Conservation (phyloP, 1,139 yeast species). For the Blastobotrys elegans region DNA sequence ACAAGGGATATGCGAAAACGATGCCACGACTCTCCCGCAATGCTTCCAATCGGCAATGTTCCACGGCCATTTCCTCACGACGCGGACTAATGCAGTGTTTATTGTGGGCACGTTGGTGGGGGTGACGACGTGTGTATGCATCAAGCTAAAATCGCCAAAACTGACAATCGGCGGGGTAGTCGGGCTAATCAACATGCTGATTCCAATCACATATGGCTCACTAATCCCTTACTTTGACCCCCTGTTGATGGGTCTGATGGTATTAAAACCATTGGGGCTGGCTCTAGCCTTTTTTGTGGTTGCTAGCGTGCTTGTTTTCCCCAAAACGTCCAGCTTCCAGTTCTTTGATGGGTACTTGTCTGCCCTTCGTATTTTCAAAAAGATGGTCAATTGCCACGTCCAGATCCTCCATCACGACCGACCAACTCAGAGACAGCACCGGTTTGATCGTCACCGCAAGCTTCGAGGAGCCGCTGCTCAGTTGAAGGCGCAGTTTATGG, state of each 20-base stretch:
- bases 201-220: conserved; percentile 19
- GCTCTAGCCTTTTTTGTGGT: conserved; percentile 23
- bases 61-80: conserved; percentile 25
- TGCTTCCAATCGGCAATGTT: conserved; percentile 24
- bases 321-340: conserved; percentile 27
- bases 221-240: conserved; percentile 28
- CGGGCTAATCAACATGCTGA: conserved; percentile 22
- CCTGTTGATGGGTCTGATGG: conserved; percentile 21
- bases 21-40: conserved; percentile 14
- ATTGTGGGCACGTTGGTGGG: conserved; percentile 25
- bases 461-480: conserved; percentile 2
- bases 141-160: conserved; percentile 12
- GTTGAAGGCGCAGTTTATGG: neutral
- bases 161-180: conserved; percentile 18
- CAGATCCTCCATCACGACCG: conserved; percentile 14
- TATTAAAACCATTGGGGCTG: conserved; percentile 26
- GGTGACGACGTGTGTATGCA: conserved; percentile 12
- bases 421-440: conserved; percentile 18
- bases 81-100: conserved; percentile 23
- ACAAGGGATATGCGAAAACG: conserved; percentile 23
- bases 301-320: conserved; percentile 24
- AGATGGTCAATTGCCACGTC: conserved; percentile 17
- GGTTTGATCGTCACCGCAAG: conserved; percentile 10
- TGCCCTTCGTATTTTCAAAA: conserved; percentile 15
- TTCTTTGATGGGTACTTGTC: conserved; percentile 19